Conservation (phyloP, 345 rosid species). For the Brassica cretica region DNA sequence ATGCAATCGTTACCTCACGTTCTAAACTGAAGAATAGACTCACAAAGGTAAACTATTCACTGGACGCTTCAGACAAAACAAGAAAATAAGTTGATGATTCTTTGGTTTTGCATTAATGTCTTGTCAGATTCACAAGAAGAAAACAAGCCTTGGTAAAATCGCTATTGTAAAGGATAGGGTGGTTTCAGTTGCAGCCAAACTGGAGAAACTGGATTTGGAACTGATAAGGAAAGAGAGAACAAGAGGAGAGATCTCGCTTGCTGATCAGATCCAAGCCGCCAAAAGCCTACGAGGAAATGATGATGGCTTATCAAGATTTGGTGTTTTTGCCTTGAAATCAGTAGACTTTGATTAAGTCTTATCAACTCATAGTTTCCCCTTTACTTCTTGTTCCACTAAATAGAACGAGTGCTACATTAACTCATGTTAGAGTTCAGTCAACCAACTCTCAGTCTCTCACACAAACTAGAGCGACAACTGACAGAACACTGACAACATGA, state of each 20-base stretch:
- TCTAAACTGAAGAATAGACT: slow-evolving; percentile 56
- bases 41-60: slow-evolving; percentile 50
- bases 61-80: background rate
- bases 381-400: slow-evolving; percentile 19
- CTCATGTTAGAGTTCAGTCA: background rate
- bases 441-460: background rate
- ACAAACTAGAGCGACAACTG: background rate
- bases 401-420: background rate
- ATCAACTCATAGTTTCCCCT: no score
- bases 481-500: background rate
- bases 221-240: slow-evolving; percentile 54
- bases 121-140: slow-evolving; percentile 65
- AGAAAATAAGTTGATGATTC: background rate
- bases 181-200: slow-evolving; percentile 41
- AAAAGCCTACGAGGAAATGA: slow-evolving; percentile 50
- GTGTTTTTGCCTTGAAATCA: slow-evolving; percentile 26
- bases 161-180: slow-evolving; percentile 33
- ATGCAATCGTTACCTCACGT: slow-evolving; percentile 30
- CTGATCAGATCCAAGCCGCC: slow-evolving; percentile 82
- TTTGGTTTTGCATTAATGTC: slow-evolving; percentile 10
- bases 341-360: slow-evolving; percentile 29
- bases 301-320: slow-evolving; percentile 23
- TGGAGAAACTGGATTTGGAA: slow-evolving; percentile 67
- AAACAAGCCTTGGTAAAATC: slow-evolving; percentile 41
- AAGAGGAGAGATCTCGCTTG: slow-evolving; percentile 59